Conservation (phyloP, 164 flowering plant species). For the Saururus chinensis region DNA sequence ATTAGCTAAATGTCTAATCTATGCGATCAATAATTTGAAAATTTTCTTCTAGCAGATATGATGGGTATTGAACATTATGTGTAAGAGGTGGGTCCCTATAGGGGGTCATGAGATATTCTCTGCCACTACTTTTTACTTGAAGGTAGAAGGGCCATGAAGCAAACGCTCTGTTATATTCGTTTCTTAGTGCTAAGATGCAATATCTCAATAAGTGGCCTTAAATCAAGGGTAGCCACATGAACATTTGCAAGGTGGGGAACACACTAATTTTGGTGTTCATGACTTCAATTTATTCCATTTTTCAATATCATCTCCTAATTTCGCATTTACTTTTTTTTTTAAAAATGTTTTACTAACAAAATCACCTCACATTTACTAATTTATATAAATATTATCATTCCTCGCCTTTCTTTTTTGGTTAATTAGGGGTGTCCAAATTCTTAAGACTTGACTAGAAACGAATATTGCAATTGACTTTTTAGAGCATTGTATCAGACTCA, state of each 20-base stretch:
- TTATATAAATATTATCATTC: no score
- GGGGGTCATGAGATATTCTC: background rate
- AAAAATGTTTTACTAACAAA: no score
- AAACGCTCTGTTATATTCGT: background rate
- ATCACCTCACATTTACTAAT: no score
- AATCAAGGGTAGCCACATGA: background rate
- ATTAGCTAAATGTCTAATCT: no score
- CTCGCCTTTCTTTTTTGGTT: no score
- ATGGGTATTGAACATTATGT: background rate
- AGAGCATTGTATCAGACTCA: no score
- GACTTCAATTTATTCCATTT: background rate
- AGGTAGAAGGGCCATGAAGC: background rate
- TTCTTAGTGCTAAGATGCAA: background rate
- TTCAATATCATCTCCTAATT: background rate
- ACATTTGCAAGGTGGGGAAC: background rate
- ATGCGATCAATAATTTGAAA: background rate
- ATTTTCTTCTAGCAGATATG: background rate
- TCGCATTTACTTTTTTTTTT: no score
- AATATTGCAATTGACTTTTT: no score
- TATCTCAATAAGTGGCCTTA: background rate
- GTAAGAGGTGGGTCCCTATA: background rate
- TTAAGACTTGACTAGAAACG: no score
- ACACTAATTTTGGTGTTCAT: background rate
- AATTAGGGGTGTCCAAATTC: no score
- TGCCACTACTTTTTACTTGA: constrained; percentile 2